Percentiles rank a stretch among this genome's conserved stretches.
phyloP scores from a whole-genome alignment of 2,329 filamentous ascomycete species.

The Pyricularia sp. region DNA sequence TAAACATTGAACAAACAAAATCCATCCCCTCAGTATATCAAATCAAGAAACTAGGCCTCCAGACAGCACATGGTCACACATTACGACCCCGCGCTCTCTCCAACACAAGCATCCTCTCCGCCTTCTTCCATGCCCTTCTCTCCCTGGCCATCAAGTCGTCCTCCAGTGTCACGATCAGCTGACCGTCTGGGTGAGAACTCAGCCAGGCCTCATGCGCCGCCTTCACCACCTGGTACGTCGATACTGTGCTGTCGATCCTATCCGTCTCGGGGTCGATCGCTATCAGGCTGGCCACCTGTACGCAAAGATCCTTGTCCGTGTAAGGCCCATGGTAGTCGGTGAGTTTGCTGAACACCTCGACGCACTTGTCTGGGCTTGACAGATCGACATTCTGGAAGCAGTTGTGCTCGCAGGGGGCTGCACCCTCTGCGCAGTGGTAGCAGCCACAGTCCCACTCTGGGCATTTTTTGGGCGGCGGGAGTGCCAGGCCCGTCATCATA shows the following conservation, averaged over 20 bases:
- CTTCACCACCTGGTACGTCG: background rate
- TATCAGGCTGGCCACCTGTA: conserved; percentile 4
- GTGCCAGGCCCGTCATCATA: conserved; percentile 28
- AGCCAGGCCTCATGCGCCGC: background rate
- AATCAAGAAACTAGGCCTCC: background rate
- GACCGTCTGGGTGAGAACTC: background rate
- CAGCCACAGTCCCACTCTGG: conserved; percentile 13
- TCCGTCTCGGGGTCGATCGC: background rate
- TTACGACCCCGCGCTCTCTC: background rate
- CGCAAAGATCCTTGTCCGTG: conserved; percentile 6
- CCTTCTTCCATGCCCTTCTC: background rate
- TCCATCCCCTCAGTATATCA: too few relatives aligned
- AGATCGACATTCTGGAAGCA: conserved; percentile 1
- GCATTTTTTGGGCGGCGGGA: conserved; percentile 21
- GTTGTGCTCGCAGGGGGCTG: background rate
- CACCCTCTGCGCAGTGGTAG: conserved; percentile 14
- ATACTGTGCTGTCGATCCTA: background rate
- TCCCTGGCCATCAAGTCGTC: background rate
- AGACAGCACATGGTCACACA: background rate
- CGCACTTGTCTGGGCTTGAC: background rate
- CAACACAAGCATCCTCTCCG: background rate
- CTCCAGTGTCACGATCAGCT: conserved; percentile 2
- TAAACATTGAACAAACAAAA: too few relatives aligned
- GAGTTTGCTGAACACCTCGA: conserved; percentile 5
- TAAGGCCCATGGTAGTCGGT: conserved; percentile 9